Percentiles rank a stretch among this genome's conserved stretches.
Evolutionary conservation across 306 rosid genomes (phyloP).

Genomic region (Cucurbita pepo): DNA sequence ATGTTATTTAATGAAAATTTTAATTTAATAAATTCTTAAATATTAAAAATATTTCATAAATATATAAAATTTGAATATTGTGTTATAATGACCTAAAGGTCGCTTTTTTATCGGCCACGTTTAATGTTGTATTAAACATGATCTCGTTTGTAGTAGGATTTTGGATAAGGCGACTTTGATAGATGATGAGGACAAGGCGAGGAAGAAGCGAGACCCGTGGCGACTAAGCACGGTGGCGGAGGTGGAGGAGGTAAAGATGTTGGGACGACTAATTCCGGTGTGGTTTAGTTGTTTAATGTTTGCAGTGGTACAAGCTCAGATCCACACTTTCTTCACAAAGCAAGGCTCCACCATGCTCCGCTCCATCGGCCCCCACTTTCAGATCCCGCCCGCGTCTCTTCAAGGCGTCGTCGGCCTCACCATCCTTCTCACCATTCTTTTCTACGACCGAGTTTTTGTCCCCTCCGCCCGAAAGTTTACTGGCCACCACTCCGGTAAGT

Average conservation of each 20-base stretch:
- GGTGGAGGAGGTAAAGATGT: slow-evolving; percentile 66
- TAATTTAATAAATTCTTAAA: too few relatives aligned
- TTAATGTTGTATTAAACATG: too few relatives aligned
- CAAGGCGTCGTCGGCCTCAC: slow-evolving; percentile 36
- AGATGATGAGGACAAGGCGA: slow-evolving; percentile 31
- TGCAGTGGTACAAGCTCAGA: slow-evolving; percentile 35
- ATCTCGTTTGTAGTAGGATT: slow-evolving; percentile 11
- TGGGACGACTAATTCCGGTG: slow-evolving; percentile 48
- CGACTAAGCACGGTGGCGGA: slow-evolving; percentile 53
- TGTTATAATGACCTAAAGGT: too few relatives aligned
- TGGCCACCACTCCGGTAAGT: slow-evolving; percentile 6
- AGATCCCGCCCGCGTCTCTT: slow-evolving; percentile 53
- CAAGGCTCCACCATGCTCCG: slow-evolving; percentile 47
- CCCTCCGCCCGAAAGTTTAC: slow-evolving; percentile 28
- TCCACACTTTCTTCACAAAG: slow-evolving; percentile 46
- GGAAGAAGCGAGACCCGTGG: slow-evolving; percentile 45
- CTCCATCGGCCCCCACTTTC: slow-evolving; percentile 36
- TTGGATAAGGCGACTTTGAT: slow-evolving; percentile 57
- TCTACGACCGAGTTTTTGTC: slow-evolving; percentile 43
- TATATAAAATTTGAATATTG: too few relatives aligned
- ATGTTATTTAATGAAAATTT: too few relatives aligned
- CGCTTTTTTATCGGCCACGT: too few relatives aligned
- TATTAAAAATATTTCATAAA: too few relatives aligned
- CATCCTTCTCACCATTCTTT: slow-evolving; percentile 26
- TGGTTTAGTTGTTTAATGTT: slow-evolving; percentile 63